Evolutionary conservation across 495 filamentous ascomycete species (phyloP).

Genomic region (Aspergillus incahuasiensis): DNA sequence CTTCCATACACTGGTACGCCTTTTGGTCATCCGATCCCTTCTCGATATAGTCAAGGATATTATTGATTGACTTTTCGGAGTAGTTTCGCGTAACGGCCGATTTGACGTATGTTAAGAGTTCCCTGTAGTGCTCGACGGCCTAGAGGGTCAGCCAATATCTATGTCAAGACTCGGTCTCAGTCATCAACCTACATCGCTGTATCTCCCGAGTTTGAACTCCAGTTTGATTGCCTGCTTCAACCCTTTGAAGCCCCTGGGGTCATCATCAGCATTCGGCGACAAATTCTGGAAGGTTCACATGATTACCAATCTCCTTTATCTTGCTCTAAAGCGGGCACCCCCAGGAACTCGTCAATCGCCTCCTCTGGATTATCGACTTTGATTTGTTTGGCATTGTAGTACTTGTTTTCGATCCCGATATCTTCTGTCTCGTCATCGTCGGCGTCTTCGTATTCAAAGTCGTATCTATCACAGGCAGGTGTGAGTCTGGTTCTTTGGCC

Average conservation of each 20-base stretch:
- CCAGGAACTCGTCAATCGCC: constrained; percentile 87
- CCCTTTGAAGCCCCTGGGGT: constrained; percentile 82
- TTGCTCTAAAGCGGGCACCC: constrained; percentile 73
- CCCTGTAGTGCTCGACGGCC: constrained; percentile 92
- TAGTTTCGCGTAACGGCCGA: constrained; percentile 97
- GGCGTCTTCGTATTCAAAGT: constrained; percentile 93
- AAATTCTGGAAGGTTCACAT: neutral
- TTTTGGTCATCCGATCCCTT: constrained; percentile 78
- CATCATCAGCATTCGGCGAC: constrained; percentile 21
- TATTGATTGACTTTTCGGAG: constrained; percentile 98
- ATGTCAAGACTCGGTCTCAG: neutral
- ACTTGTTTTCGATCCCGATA: constrained; percentile 97
- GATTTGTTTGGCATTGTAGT: constrained; percentile 98
- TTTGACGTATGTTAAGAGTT: constrained; percentile 95
- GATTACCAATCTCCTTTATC: constrained; percentile 89
- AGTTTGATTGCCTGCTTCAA: constrained; percentile 97
- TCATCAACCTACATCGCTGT: constrained; percentile 62
- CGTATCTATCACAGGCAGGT: constrained; percentile 57
- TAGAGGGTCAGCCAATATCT: constrained; percentile 32
- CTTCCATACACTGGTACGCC: constrained; percentile 83
- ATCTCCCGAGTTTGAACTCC: constrained; percentile 82
- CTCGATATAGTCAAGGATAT: constrained; percentile 98
- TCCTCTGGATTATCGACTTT: constrained; percentile 82
- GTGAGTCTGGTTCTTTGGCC: constrained; percentile 9
- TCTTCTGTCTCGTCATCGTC: constrained; percentile 85